These are phyloP conservation scores for Metschnikowia amazonensis DNA, from an alignment of 805 yeast species.

Conservation along the genomic window DNA sequence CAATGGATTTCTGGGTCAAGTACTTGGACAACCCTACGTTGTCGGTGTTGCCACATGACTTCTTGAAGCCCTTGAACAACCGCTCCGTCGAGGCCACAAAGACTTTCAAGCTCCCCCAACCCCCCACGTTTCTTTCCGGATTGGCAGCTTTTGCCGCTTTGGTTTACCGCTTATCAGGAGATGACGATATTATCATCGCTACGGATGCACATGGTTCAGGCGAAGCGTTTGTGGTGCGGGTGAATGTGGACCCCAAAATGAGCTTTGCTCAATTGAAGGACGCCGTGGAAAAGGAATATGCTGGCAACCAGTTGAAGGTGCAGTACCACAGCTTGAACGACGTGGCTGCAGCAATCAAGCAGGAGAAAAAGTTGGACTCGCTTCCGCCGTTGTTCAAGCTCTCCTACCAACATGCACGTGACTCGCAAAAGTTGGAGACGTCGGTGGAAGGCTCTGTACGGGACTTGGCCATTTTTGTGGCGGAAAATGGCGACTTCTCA, in stretches of 20 bases:
- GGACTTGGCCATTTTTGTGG: conserved; percentile 55
- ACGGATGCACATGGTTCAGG: conserved; percentile 43
- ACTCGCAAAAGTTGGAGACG: conserved; percentile 41
- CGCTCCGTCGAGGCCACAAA: conserved; percentile 61
- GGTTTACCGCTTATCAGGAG: conserved; percentile 81
- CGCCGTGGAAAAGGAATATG: conserved; percentile 42
- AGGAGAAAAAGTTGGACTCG: conserved; percentile 46
- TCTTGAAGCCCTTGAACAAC: conserved; percentile 67
- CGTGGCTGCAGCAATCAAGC: conserved; percentile 50
- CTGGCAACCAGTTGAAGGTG: conserved; percentile 32
- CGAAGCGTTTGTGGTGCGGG: conserved; percentile 58
- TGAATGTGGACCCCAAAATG: conserved; percentile 52
- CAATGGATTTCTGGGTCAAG: conserved; percentile 51
- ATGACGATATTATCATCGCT: conserved; percentile 89
- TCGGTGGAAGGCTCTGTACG: conserved; percentile 53
- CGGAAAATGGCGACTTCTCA: conserved; percentile 30
- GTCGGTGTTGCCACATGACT: conserved; percentile 86
- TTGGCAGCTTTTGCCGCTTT: conserved; percentile 68
- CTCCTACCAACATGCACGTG: conserved; percentile 48
- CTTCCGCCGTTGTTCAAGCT: conserved; percentile 63
- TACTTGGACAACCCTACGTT: conserved; percentile 75
- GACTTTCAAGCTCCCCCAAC: conserved; percentile 24
- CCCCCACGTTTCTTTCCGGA: conserved; percentile 44
- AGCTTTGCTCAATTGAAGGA: conserved; percentile 52
- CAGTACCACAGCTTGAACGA: conserved; percentile 48